Evolutionary conservation across 768 basidiomycete species (phyloP).

Genomic region (Pisolithus microcarpus): DNA sequence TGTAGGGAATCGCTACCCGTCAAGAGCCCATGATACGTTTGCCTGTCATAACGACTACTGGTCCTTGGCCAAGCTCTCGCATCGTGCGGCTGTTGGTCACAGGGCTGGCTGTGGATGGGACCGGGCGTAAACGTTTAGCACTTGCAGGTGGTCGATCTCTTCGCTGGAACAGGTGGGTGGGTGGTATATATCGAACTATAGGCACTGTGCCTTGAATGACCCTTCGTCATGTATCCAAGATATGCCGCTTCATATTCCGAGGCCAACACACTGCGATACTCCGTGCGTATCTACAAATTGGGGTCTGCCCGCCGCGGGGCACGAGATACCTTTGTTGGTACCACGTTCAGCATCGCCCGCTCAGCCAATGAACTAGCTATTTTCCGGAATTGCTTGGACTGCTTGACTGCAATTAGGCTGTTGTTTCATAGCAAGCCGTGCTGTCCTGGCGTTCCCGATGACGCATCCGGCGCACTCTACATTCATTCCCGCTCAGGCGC

Average conservation of each 20-base stretch:
- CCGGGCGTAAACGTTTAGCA: background rate
- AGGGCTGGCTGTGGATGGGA: background rate
- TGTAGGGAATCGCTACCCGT: no score
- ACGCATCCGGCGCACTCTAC: conserved; percentile 9
- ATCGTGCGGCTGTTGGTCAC: background rate
- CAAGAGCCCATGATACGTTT: no score
- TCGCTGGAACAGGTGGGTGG: background rate
- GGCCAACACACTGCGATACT: background rate
- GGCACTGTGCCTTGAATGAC: background rate
- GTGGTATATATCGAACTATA: no score
- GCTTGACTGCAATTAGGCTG: background rate
- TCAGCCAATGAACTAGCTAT: background rate
- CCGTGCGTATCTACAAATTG: no score
- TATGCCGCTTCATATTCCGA: background rate
- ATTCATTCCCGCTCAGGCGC: conserved; percentile 53
- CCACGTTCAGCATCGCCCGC: background rate
- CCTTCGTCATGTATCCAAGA: no score
- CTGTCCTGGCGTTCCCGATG: background rate
- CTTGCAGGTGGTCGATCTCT: no score
- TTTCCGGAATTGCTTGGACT: background rate
- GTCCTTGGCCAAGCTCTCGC: background rate
- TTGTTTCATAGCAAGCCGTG: background rate
- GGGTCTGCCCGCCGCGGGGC: no score
- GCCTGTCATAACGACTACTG: no score
- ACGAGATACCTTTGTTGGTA: no score